Evolutionary conservation across 1,284 basidiomycete genomes (phyloP), one percentile per base, ranked within the genome.

Genomic region (Boletus semigastroideus): DNA sequence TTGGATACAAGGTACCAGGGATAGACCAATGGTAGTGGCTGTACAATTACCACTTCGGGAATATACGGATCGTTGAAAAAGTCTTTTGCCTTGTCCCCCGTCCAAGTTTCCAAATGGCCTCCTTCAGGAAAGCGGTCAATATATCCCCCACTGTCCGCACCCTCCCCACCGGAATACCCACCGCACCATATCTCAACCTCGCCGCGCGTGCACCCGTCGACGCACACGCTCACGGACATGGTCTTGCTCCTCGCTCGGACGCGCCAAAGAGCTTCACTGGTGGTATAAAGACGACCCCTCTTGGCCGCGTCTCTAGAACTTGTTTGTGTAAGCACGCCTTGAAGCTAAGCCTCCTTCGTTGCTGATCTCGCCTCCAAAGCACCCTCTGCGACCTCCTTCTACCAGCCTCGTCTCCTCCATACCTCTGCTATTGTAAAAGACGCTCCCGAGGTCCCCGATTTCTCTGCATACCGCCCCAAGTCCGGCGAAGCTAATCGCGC

Each of bases 371-470:
- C 46, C 39, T 20, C 20, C 25, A 25, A 25, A 62, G 54, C 67
- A 76, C 79, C 77, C 41, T 69, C 80, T 45, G 72, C 83, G 31
- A 78, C 80, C 28, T 69, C 77, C 56, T 71, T 74, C 62, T 76
- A 78, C 72, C 82, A 86, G 62, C 84, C 84, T 60, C 90, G 92
- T 65, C 74, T 84, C 48, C 72, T 92, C 42, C 87, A 90, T 68
- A 87, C 87, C 59, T 86, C 90, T 61, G 78, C 80, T 51, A 73
- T 76, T 59, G 72, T 72, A 56, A 81, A 78, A 57, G 83, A 86
- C 59, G 84, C 84, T 25, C 82, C 85, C 49, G 78, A 91, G 59
- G 92, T 97, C 22, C 96, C 97, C 61, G 88, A 98, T 78, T 95
- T 91, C 70, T 82, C 84, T 51, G 74, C 82, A 43, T 98, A 98